Evolutionary conservation across 1,284 basidiomycete genomes (phyloP).

Genomic region (Wolfiporia cocos): DNA sequence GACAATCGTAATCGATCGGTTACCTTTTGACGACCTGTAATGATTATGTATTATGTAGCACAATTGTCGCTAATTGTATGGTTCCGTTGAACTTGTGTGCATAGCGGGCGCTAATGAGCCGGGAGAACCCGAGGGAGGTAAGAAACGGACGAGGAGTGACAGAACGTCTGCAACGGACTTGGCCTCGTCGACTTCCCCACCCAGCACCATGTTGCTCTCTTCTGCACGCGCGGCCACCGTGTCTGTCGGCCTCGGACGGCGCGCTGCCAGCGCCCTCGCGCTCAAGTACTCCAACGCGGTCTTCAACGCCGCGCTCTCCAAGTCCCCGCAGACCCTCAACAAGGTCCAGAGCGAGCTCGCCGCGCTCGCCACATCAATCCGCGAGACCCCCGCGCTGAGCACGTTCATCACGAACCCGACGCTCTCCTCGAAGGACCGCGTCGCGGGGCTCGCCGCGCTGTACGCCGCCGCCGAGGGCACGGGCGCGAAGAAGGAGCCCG

Average conservation of each 20-base stretch:
- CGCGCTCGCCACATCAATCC: constrained; percentile 62
- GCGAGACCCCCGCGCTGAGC: constrained; percentile 55
- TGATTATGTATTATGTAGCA: no score
- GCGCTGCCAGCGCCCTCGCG: constrained; percentile 69
- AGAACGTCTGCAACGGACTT: no score
- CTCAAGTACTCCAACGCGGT: constrained; percentile 94
- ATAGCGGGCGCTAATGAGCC: no score
- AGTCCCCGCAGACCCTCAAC: constrained; percentile 73
- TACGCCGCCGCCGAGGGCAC: constrained; percentile 53
- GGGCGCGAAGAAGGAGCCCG: constrained; percentile 61
- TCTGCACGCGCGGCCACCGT: constrained; percentile 37
- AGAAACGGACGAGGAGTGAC: neutral
- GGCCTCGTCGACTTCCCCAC: no score
- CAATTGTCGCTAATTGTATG: no score
- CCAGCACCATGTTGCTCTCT: constrained; percentile 33
- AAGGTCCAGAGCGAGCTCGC: constrained; percentile 83
- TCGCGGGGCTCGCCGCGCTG: constrained; percentile 63
- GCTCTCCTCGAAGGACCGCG: constrained; percentile 75
- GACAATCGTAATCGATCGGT: neutral
- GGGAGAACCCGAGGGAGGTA: neutral
- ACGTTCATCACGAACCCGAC: constrained; percentile 87
- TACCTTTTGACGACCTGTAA: neutral
- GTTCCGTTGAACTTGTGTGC: no score
- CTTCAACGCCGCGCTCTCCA: constrained; percentile 87
- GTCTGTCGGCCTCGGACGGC: constrained; percentile 47